A percentile compares a stretch with the other conserved stretches of the same genome.
phyloP scores from a whole-genome alignment of 495 filamentous ascomycete species.

The Aspergillus baeticus region DNA sequence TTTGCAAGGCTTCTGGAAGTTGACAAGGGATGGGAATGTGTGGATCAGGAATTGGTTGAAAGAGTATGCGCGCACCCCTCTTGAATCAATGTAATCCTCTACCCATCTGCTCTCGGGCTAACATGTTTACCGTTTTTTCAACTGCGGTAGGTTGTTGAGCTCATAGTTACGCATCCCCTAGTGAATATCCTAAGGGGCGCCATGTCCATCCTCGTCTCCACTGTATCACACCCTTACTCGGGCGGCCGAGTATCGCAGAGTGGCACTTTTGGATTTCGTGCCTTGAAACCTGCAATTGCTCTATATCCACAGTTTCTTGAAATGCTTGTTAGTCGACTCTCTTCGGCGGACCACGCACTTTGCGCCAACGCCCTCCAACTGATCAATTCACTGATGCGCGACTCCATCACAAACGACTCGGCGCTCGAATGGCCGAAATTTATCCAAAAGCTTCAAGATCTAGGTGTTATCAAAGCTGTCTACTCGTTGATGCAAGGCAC shows the following conservation, averaged over 20 bases:
- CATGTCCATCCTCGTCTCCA: conserved; percentile 91
- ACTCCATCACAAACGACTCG: conserved; percentile 75
- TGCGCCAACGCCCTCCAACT: conserved; percentile 95
- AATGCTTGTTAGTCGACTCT: conserved; percentile 83
- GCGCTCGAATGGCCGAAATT: conserved; percentile 89
- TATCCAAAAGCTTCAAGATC: conserved; percentile 87
- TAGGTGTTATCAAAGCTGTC: conserved; percentile 90
- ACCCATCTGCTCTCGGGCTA: not conserved
- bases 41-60: conserved; percentile 66
- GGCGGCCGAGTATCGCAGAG: conserved; percentile 40
- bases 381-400: conserved; percentile 92
- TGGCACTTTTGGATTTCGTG: conserved; percentile 76
- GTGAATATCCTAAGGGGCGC: conserved; percentile 96
- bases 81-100: not conserved
- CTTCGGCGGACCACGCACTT: conserved; percentile 91
- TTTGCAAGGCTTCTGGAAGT: conserved; percentile 85
- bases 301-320: conserved; percentile 92
- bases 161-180: conserved; percentile 92
- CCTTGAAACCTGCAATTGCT: conserved; percentile 87
- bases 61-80: conserved; percentile 46
- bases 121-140: no score
- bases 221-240: conserved; percentile 79
- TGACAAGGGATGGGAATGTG: conserved; percentile 93
- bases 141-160: conserved; percentile 87
- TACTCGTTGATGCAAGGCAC: conserved; percentile 91